phyloP scores from a whole-genome alignment of 169 alveolate species.

The Condylostoma magnum region DNA sequence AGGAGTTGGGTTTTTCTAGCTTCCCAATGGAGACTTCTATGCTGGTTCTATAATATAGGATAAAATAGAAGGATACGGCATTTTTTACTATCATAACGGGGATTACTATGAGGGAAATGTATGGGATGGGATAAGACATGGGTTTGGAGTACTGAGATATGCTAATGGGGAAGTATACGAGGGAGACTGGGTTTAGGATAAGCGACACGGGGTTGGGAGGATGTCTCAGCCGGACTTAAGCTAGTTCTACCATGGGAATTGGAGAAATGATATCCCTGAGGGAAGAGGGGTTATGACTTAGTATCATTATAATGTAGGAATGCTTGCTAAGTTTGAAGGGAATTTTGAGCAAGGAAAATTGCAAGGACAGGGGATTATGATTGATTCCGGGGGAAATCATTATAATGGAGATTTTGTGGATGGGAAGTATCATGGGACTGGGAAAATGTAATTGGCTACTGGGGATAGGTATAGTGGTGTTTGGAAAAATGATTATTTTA shows the following conservation, averaged over 20 bases:
- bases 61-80: constrained; percentile 38
- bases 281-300: constrained; percentile 30
- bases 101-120: constrained; percentile 38
- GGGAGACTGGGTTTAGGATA: constrained; percentile 30
- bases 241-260: constrained; percentile 32
- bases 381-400: background rate
- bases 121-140: constrained; percentile 21
- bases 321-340: constrained; percentile 3
- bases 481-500: constrained; percentile 10
- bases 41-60: constrained; percentile 39
- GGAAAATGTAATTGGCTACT: constrained; percentile 7
- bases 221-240: constrained; percentile 7
- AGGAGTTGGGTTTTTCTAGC: constrained; percentile 34
- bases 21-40: constrained; percentile 43
- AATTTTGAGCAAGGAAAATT: background rate
- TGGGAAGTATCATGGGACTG: constrained; percentile 24
- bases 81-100: constrained; percentile 33
- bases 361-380: constrained; percentile 10
- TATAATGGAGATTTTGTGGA: constrained; percentile 24
- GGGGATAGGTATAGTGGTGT: constrained; percentile 17
- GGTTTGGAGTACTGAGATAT: constrained; percentile 34
- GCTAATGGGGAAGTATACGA: constrained; percentile 37
- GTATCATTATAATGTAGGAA: background rate
- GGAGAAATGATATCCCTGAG: constrained; percentile 32
- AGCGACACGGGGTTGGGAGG: constrained; percentile 36